Conservation (phyloP, 2,329 filamentous ascomycete species). For the Tolypocladium inflatum region DNA sequence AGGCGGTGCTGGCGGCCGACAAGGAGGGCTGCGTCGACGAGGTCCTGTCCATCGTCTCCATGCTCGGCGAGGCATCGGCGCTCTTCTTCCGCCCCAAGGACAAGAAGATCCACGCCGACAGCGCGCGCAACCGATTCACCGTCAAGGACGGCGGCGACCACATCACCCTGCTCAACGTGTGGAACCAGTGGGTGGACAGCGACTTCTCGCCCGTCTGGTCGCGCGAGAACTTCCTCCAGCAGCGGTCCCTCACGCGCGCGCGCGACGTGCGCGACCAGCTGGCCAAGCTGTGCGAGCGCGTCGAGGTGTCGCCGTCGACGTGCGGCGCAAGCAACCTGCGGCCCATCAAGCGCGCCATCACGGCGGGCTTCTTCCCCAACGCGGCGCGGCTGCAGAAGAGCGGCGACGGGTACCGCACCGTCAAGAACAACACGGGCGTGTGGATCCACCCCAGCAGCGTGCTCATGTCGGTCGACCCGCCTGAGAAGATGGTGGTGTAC, state of each 20-base stretch:
- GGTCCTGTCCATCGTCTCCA: conserved; percentile 84
- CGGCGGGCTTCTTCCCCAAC: conserved; percentile 90
- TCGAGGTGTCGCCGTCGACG: conserved; percentile 68
- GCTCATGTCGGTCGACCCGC: conserved; percentile 67
- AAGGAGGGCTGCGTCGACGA: conserved; percentile 91
- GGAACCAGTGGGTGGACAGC: conserved; percentile 88
- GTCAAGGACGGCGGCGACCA: conserved; percentile 88
- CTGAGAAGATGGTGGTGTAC: conserved; percentile 75
- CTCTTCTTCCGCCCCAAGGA: conserved; percentile 95
- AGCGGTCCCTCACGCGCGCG: conserved; percentile 77
- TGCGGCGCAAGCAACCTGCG: conserved; percentile 59
- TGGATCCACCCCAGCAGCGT: conserved; percentile 87
- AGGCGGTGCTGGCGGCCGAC: conserved; percentile 79
- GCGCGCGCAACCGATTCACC: conserved; percentile 79
- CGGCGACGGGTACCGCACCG: conserved; percentile 80
- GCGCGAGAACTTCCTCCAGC: conserved; percentile 88
- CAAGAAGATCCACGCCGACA: conserved; percentile 93
- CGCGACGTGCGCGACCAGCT: conserved; percentile 91
- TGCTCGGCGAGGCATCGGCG: conserved; percentile 80
- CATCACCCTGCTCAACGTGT: conserved; percentile 80
- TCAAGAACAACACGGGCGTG: conserved; percentile 83
- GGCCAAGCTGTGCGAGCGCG: conserved; percentile 82
- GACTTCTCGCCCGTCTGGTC: conserved; percentile 85
- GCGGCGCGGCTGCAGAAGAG: conserved; percentile 74
- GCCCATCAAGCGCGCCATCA: conserved; percentile 80